Evolutionary conservation across 2,329 filamentous ascomycete species (phyloP), one percentile per base, ranked within the genome.

Genomic region (Penicillium expansum): DNA sequence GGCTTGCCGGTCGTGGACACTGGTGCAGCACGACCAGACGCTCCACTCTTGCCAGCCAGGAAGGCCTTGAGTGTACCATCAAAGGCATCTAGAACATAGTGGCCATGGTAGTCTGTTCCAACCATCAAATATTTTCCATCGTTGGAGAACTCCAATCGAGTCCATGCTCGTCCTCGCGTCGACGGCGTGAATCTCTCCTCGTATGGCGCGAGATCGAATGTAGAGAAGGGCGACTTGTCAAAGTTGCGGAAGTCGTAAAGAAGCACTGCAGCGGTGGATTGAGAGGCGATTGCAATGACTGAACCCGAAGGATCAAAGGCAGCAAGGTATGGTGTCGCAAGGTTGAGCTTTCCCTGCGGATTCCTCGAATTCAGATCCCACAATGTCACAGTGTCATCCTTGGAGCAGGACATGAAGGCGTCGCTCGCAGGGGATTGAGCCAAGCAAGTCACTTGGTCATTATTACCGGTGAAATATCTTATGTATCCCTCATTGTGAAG

Each of bases 241-340:
- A 91, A 97, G 73, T 96, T 95, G 63, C 92, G 88, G 64, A 92
- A 84, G 73, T 99, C 94, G 77, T 97, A 99, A 47, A 99, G 86
- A 16, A 97, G 81, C 47, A 99, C 81, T 3, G 85, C 85, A 47
- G 91, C 90, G 39, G 90, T 89, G 4, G 84, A 83, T 5, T 93
- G 90, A 1, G 89, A 95, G 4, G 87, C 94, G 47, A 97, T 86
- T 18, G 93, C 94, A 66, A 99, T 95, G 56, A 97, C 90, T 33
- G 88, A 89, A 6, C 92, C 94, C 0, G 92, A 95, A 0, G 94
- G 93, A 68, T 99, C 94, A 76, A 91, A 97, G 5, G 93, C 89
- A 20, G 90, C 85, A 16, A 99, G 86, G 66, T 90, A 91, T 0
- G 93, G 90, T 0, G 86, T 87, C 55, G 89, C 85, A 37, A 99